Base-by-base conservation (phyloP, 805 yeast genomes). In the Candida maris region DNA sequence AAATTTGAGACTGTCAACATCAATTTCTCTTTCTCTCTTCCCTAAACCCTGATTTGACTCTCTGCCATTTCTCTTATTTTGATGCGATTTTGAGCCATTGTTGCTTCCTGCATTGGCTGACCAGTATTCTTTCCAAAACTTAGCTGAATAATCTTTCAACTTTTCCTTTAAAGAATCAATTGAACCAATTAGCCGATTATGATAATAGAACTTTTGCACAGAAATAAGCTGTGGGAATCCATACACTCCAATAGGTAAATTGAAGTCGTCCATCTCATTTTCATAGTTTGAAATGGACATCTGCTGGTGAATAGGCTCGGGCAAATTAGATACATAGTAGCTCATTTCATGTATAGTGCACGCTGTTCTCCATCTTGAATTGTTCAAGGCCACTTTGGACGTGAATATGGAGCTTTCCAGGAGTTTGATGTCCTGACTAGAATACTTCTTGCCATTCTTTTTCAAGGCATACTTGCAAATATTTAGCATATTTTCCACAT, bases 301-400 rank as follows among this genome's bases (percentile, higher is more conserved):
- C 19, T 59, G 52, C 16, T 58, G 53, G 9, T 64, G 58, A 34
- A 70, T 71, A 0, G 51, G 37, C 3, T 54, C 53, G 0, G 81
- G 76, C 7, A 79, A 48, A 4, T 70, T 70, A 1, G 56, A 20
- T 3, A 79, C 62, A 48, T 62, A 79, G 40, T 72, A 78, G 20
- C 69, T 69, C 85, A 81, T 80, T 53, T 81, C 88, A 53, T 81
- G 88, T 15, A 77, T 56, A 3, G 72, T 61, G 2, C 84, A 67
- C 1, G 70, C 67, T 0, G 77, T 67, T 49, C 77, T 64, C 87
- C 87, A 81, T 24, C 73, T 56, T 3, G 68, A 56, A 50, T 78
- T 75, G 2, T 55, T 43, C 21, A 81, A 51, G 0, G 86, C 85
- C 17, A 56, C 36, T 38, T 65, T 62, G 1, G 85, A 71, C 5